Evolutionary conservation across 306 rosid genomes (phyloP), one percentile per base, ranked within the genome.

Genomic region (Pterocarpus santalinus): DNA sequence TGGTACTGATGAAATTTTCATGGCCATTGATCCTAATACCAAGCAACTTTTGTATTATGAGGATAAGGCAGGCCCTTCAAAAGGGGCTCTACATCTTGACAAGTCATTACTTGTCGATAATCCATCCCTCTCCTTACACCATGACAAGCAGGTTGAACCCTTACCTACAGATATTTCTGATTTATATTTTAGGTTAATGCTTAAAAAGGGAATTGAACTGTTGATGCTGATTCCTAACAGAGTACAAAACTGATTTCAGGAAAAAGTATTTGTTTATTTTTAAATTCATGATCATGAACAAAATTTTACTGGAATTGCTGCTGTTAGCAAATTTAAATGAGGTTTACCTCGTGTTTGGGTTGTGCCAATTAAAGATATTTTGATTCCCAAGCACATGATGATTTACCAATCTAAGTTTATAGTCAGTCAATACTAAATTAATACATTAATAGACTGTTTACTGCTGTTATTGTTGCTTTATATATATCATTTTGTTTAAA

Each of bases 1-100:
- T 61, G 99, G 99, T 71, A 96, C 97, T 32, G 99, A 96, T 74
- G 99, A 93, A 85, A 85, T 96, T 65, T 93, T 93, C 62, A 84
- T 96, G 94, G 98, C 98, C 51, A 85, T 91, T 72, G 97, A 96
- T 89, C 99, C 97, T 52, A 61, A 76, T 86, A 90, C 94, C 52
- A 90, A 96, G 83, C 99, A 96, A 75, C 94, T 96, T 39, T 81
- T 92, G 73, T 94, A 89, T 84, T 96, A 96, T 62, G 98, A 94
- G 91, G 97, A 96, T 70, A 96, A 67, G 89, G 88, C 86, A 15
- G 97, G 92, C 85, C 56, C 36, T 83, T 88, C 91, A 16, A 92
- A 86, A 85, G 93, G 87, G 77, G 85, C 72, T 30, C 41, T 96
- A 34, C 91, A 87, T 85, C 92, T 96, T 56, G 98, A 96, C 58